phyloP scores from a whole-genome alignment of 2,329 filamentous ascomycete genomes.

The Raffaelea arxii region DNA sequence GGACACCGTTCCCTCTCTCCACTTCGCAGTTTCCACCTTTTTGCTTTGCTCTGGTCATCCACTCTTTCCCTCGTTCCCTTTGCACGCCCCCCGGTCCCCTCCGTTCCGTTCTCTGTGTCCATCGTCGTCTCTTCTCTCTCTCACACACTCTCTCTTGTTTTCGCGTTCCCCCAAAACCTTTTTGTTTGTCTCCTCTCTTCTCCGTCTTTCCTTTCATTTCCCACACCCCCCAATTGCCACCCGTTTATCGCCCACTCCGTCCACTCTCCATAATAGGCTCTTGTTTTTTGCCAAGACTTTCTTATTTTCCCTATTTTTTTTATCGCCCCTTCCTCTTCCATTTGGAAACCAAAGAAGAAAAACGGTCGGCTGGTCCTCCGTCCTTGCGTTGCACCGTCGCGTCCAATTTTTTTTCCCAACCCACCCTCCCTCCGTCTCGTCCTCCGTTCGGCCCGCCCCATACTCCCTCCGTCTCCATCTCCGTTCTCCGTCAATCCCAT shows the following conservation, averaged over 20 bases:
- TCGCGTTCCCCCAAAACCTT: too few relatives aligned
- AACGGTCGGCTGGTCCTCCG: neutral
- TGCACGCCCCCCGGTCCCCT: neutral
- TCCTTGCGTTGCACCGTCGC: neutral
- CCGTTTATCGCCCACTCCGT: neutral
- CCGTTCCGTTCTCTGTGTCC: constrained; percentile 1
- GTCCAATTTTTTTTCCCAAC: neutral
- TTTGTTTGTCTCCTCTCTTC: neutral
- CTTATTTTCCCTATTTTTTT: neutral
- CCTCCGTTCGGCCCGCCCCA: neutral
- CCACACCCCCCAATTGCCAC: neutral
- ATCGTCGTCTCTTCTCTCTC: neutral
- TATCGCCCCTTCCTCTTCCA: neutral
- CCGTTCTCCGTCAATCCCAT: too few relatives aligned
- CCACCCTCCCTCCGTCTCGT: neutral
- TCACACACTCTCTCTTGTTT: too few relatives aligned
- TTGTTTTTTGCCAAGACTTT: neutral
- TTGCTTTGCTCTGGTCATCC: too few relatives aligned
- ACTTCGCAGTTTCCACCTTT: too few relatives aligned
- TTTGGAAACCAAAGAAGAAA: too few relatives aligned
- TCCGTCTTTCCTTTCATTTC: neutral
- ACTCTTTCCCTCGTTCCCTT: neutral
- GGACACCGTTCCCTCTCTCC: neutral
- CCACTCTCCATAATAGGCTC: neutral
- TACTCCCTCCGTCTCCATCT: neutral